phyloP scores from a whole-genome alignment of 2,329 filamentous ascomycete genomes.

The Aspergillus awamori region DNA sequence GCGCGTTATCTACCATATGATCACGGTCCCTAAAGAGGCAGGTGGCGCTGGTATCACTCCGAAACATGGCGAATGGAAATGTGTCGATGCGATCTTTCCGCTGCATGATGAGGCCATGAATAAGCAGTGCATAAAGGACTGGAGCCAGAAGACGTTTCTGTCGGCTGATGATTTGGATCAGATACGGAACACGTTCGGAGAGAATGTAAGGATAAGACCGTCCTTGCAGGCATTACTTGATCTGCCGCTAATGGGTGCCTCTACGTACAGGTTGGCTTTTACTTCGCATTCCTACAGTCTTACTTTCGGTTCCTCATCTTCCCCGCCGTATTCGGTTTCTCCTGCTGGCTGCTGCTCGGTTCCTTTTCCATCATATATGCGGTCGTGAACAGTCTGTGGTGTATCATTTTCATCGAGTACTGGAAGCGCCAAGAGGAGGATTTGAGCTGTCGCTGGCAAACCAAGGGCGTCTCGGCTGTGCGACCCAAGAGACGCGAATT shows the following conservation, averaged over 20 bases:
- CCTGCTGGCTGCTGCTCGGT: slow-evolving; percentile 79
- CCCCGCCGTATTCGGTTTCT: slow-evolving; percentile 77
- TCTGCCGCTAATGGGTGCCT: not conserved
- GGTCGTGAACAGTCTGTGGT: slow-evolving; percentile 83
- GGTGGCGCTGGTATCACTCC: slow-evolving; percentile 80
- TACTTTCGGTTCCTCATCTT: slow-evolving; percentile 87
- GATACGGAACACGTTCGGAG: slow-evolving; percentile 77
- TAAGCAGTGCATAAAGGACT: slow-evolving; percentile 73
- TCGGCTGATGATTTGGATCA: slow-evolving; percentile 69
- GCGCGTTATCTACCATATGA: slow-evolving; percentile 82
- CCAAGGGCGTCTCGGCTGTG: slow-evolving; percentile 81
- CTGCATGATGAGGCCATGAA: slow-evolving; percentile 80
- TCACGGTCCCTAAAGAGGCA: slow-evolving; percentile 71
- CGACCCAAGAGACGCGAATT: slow-evolving; percentile 79
- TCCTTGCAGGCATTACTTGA: not conserved
- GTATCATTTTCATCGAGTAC: slow-evolving; percentile 87
- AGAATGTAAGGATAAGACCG: slow-evolving; percentile 45
- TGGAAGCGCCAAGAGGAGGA: slow-evolving; percentile 95
- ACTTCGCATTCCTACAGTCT: slow-evolving; percentile 93
- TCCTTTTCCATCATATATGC: slow-evolving; percentile 84
- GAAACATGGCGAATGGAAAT: slow-evolving; percentile 69
- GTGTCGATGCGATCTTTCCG: slow-evolving; percentile 75
- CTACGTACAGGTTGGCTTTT: slow-evolving; percentile 72
- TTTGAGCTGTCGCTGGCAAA: slow-evolving; percentile 85
- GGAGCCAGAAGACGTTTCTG: slow-evolving; percentile 59